Evolutionary conservation across 306 rosid species (phyloP).

Genomic region (Rosa lucieae): DNA sequence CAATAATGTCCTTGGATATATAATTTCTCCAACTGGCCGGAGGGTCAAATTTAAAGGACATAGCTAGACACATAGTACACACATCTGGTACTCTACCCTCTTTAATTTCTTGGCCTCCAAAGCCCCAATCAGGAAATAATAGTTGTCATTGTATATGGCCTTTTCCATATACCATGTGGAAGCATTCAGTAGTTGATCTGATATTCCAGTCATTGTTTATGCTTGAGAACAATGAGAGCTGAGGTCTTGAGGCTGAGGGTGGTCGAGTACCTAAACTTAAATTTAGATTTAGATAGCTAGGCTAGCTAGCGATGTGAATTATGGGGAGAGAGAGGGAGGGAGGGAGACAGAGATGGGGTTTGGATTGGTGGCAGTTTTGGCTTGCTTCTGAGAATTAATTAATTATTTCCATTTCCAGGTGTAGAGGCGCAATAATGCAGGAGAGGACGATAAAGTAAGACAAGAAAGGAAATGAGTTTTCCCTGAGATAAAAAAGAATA

Average conservation of each 20-base stretch:
- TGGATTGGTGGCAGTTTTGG: slow-evolving; percentile 2
- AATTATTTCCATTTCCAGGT: slow-evolving; percentile 6
- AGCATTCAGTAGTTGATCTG: neutral
- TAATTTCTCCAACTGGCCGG: neutral
- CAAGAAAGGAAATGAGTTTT: slow-evolving; percentile 2
- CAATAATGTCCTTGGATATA: slow-evolving; percentile 10
- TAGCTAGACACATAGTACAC: neutral
- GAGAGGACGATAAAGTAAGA: neutral
- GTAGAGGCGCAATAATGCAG: slow-evolving; percentile 10
- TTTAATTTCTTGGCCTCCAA: neutral
- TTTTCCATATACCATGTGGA: slow-evolving; percentile 1
- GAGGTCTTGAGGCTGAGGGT: neutral
- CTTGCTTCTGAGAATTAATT: neutral
- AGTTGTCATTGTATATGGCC: neutral
- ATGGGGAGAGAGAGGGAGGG: neutral
- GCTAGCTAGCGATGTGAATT: neutral
- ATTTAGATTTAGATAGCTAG: neutral
- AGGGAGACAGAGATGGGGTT: slow-evolving; percentile 1
- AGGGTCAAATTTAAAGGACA: slow-evolving; percentile 6
- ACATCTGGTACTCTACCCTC: neutral
- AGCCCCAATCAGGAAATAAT: neutral
- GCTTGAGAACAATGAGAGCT: neutral
- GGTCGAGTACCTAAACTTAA: neutral
- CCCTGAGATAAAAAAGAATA: neutral
- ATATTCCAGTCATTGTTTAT: neutral